A percentile compares a stretch with the other conserved stretches of the same genome.
Conservation (phyloP, 2,329 filamentous ascomycete species). For the Pestalotiopsis sp. region DNA sequence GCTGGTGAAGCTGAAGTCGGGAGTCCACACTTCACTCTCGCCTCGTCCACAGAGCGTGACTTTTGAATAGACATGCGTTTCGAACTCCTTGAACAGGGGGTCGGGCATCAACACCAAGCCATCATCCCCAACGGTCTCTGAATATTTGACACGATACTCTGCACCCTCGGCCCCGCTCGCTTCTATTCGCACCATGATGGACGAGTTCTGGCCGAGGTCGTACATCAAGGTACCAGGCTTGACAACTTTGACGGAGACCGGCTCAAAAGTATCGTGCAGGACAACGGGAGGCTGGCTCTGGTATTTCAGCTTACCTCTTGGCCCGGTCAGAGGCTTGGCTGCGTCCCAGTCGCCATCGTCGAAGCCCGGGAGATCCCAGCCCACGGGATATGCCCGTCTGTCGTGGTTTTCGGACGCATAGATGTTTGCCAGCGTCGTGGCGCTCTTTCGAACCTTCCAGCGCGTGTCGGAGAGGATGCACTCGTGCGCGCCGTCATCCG, state of each 20-base stretch:
- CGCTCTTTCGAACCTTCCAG: slow-evolving; percentile 41
- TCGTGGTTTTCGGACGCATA: slow-evolving; percentile 44
- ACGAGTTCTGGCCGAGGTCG: slow-evolving; percentile 4
- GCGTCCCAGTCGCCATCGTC: slow-evolving; percentile 27
- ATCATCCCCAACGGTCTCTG: slow-evolving; percentile 4
- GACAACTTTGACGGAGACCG: slow-evolving; percentile 19
- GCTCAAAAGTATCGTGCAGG: slow-evolving; percentile 38
- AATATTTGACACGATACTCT: slow-evolving; percentile 3
- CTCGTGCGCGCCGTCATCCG: slow-evolving; percentile 38
- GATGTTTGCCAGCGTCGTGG: slow-evolving; percentile 42
- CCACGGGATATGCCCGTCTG: slow-evolving; percentile 33
- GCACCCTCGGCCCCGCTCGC: not conserved
- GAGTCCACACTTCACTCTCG: not conserved
- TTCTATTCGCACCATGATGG: slow-evolving; percentile 6
- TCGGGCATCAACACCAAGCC: slow-evolving; percentile 3
- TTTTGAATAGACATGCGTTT: slow-evolving; percentile 1
- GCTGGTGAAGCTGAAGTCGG: slow-evolving; percentile 29
- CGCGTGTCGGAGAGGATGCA: slow-evolving; percentile 37
- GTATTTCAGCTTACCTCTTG: slow-evolving; percentile 40
- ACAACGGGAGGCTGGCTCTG: slow-evolving; percentile 42
- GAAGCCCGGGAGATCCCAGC: slow-evolving; percentile 32
- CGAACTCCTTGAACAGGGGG: slow-evolving; percentile 9
- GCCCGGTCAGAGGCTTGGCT: slow-evolving; percentile 41
- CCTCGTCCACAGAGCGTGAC: not conserved
- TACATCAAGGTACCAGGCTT: slow-evolving; percentile 4